phyloP scores from a whole-genome alignment of 345 rosid species.

The Linum trigynum region DNA sequence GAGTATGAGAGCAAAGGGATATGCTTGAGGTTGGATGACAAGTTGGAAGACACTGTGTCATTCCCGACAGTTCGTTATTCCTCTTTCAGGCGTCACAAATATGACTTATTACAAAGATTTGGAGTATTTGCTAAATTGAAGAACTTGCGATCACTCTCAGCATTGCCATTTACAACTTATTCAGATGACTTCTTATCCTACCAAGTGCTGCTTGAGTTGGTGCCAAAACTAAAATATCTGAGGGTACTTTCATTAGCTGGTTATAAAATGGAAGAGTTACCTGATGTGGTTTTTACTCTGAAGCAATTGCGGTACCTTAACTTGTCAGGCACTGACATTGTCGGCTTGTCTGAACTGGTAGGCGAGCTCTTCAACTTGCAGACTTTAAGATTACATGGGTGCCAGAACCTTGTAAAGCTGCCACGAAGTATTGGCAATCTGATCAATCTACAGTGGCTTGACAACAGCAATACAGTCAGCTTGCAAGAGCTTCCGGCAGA shows the following conservation, averaged over 20 bases:
- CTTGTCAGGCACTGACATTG: conserved; percentile 5
- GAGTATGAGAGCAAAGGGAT: conserved; percentile 12
- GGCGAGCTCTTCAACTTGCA: conserved; percentile 15
- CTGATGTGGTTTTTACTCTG: conserved; percentile 5
- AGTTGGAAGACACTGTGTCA: background rate
- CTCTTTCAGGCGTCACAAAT: background rate
- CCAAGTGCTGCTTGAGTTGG: background rate
- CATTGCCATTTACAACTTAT: background rate
- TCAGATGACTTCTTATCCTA: background rate
- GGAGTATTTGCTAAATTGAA: background rate
- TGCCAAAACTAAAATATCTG: conserved; percentile 8
- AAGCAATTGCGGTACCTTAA: conserved; percentile 17
- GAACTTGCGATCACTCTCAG: conserved; percentile 15
- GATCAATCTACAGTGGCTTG: conserved; percentile 19
- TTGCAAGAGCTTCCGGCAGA: conserved; percentile 17
- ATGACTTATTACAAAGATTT: conserved; percentile 12
- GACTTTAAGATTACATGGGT: conserved; percentile 16
- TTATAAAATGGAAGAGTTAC: conserved; percentile 7
- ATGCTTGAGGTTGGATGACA: conserved; percentile 11
- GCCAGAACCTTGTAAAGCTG: conserved; percentile 13
- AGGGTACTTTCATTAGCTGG: conserved; percentile 15
- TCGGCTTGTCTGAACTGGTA: conserved; percentile 15
- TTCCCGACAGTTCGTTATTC: conserved; percentile 8
- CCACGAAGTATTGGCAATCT: conserved; percentile 13
- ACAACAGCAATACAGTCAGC: conserved; percentile 8